Evolutionary conservation across 768 basidiomycete species (phyloP), one percentile per base, ranked within the genome.

Genomic region (Boletus insuetus): DNA sequence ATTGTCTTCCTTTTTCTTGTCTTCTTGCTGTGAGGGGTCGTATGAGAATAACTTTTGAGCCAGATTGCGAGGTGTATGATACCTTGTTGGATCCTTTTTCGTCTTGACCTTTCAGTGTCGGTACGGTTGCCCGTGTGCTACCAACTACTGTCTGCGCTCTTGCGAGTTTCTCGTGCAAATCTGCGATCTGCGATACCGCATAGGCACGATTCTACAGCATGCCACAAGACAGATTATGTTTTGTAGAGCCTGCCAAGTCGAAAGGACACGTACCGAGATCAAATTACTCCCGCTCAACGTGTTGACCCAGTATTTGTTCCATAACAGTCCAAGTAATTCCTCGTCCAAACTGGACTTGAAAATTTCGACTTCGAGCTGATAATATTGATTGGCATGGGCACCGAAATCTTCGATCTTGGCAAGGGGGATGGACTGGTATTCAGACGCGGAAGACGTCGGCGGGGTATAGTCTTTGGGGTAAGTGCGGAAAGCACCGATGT

Each of bases 271-370:
- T 54, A 98, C 96, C 20, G 94, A 94, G 48, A 98, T 89, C 46
- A 98, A 71, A 6, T 94, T 89, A 66, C 92, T 96, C 66, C 93
- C 91, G 63, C 91, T 93, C 38, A 99, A 78, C 3, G 97, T 99
- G 64, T 94, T 94, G 24, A 97, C 93, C 97, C 97, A 99, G 64
- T 99, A 99, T 73, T 98, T 98, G 74, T 99, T 98, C 96, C 96
- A 98, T 51, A 99, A 73, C 67, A 95, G 74, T 20, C 90, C 91
- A 41, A 99, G 79, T 3, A 99, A 75, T 64, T 94, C 86, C 31
- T 85, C 86, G 69, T 99, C 97, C 47, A 95, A 74, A 55, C 81
- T 85, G 24, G 87, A 91, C 72, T 97, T 98, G 83, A 97, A 99
- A 49, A 98, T 88, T 68, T 94, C 87, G 17, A 99, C 89, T 32